Evolutionary conservation across 371 early-diverging fungal genomes (phyloP), one percentile per base, ranked within the genome.

Genomic region (Rhizopus arrhizus): DNA sequence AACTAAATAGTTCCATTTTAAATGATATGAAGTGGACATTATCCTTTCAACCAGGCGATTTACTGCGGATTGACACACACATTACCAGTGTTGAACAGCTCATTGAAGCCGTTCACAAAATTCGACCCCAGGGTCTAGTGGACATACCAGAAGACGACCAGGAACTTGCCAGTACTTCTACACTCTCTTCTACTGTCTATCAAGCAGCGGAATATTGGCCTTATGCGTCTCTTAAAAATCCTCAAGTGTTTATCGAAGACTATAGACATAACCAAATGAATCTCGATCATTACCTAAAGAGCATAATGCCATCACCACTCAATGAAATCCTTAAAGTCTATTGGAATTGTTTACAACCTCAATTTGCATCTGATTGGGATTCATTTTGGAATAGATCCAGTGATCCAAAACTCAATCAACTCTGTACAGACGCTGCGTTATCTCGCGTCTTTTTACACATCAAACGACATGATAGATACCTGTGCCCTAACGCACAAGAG

Each of bases 291-390:
- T 46, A 71, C 5, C 61, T 69, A 11, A 61, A 65, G 36, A 60
- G 64, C 33, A 65, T 75, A 9, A 65, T 68, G n/a, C 68, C 72
- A 4, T 43, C 48, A 4, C 61, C 65, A 11, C 29, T 75, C 12
- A 64, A 69, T 12, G 62, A 64, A 29, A 70, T 72, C 15, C 62
- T 69, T 0, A 70, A 75, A 46, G 63, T 72, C 10, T 28, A 29
- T 12, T 76, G 77, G 77, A 75, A 80, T 45, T 80, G 80, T 52
- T 56, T 74, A 10, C 77, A 76, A 52, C 80, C 80, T 15, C 76
- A 80, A 53, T 74, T 76, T 47, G 63, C 73, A 15, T 66, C 61
- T 15, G 77, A 80, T 36, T 74, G 75, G 80, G 58, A 60, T 22
- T 64, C 68, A 0, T 80, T 80, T 42, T 80, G 77, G 77, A 64